Conservation (phyloP, 2,329 filamentous ascomycete genomes). For the Claviceps sp. region DNA sequence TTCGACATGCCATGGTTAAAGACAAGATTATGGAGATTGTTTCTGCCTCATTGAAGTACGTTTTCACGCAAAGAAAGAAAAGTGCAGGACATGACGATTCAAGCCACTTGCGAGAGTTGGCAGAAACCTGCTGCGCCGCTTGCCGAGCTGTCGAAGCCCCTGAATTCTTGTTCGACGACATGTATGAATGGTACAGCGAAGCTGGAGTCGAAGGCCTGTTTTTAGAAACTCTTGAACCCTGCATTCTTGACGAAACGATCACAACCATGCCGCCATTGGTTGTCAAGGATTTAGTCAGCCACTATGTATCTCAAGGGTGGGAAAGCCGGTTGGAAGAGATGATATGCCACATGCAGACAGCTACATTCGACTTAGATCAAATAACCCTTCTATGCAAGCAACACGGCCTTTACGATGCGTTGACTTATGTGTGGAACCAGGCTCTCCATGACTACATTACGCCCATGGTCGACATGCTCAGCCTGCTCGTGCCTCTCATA, state of each 20-base stretch:
- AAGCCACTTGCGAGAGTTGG: slow-evolving; percentile 59
- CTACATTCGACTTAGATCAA: slow-evolving; percentile 87
- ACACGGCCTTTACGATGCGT: slow-evolving; percentile 82
- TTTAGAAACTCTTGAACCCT: slow-evolving; percentile 76
- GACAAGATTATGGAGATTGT: slow-evolving; percentile 92
- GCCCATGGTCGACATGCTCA: slow-evolving; percentile 70
- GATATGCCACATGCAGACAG: slow-evolving; percentile 82
- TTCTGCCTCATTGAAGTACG: slow-evolving; percentile 78
- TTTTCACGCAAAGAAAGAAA: slow-evolving; percentile 55
- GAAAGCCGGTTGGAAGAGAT: slow-evolving; percentile 80
- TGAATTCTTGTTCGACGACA: slow-evolving; percentile 81
- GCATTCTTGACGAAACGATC: slow-evolving; percentile 68
- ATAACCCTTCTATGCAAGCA: slow-evolving; percentile 83
- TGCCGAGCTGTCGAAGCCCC: slow-evolving; percentile 65
- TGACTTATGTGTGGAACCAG: slow-evolving; percentile 95
- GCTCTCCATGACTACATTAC: slow-evolving; percentile 82
- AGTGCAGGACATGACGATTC: slow-evolving; percentile 31
- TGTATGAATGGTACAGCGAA: slow-evolving; percentile 84
- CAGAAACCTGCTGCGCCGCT: slow-evolving; percentile 70
- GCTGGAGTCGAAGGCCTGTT: slow-evolving; percentile 61
- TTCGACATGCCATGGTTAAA: slow-evolving; percentile 69
- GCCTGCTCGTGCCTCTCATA: slow-evolving; percentile 49
- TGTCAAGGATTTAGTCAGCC: slow-evolving; percentile 71
- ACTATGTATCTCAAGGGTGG: slow-evolving; percentile 65
- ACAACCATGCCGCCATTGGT: slow-evolving; percentile 65